Evolutionary conservation across 2,329 filamentous ascomycete genomes (phyloP).

Genomic region (Hymenoscyphus linearis): DNA sequence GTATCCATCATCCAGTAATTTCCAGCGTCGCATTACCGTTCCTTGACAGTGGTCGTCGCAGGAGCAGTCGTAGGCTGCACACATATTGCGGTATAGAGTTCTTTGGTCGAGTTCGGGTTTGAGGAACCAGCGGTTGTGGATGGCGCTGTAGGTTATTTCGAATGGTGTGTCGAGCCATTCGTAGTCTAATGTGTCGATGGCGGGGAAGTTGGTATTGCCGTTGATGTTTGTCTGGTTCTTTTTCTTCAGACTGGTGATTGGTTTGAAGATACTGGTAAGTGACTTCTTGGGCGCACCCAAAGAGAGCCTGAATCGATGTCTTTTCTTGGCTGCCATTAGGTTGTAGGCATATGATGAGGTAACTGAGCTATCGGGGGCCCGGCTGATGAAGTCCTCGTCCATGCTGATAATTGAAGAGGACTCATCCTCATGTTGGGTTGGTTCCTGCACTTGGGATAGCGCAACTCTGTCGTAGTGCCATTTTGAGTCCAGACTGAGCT

Average conservation of each 20-base stretch:
- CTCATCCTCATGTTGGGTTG: neutral
- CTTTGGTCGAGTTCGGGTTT: conserved; percentile 13
- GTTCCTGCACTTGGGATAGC: neutral
- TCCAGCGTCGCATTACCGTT: conserved; percentile 3
- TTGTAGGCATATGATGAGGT: neutral
- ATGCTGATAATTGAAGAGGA: neutral
- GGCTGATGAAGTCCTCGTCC: neutral
- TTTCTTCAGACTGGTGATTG: neutral
- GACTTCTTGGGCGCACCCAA: neutral
- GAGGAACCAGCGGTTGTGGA: conserved; percentile 18
- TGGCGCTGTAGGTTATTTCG: conserved; percentile 10
- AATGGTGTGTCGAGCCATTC: conserved; percentile 12
- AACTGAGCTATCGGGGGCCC: neutral
- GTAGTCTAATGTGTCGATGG: conserved; percentile 14
- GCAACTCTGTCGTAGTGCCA: neutral
- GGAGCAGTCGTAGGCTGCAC: neutral
- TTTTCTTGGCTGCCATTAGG: neutral
- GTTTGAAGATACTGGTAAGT: neutral
- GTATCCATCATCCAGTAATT: conserved; percentile 15
- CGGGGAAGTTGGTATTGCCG: neutral
- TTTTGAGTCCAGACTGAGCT: neutral
- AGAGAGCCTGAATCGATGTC: neutral
- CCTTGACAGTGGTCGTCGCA: conserved; percentile 8
- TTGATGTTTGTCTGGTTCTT: neutral
- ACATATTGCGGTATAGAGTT: conserved; percentile 2